Conservation (phyloP, 2,329 filamentous ascomycete species). For the Neonectria magnoliae region DNA sequence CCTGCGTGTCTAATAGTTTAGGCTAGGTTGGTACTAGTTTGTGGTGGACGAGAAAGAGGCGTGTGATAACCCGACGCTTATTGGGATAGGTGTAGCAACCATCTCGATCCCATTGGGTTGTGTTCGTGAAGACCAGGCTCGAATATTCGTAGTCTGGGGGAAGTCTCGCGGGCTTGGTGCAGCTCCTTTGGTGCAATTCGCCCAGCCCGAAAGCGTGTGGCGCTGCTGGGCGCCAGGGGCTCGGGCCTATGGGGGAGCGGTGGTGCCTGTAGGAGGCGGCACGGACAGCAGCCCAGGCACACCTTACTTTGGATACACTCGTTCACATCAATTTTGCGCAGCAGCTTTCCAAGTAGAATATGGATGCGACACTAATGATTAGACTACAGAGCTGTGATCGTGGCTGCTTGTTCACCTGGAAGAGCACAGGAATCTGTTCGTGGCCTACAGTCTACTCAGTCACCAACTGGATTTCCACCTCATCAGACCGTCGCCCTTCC, state of each 20-base stretch:
- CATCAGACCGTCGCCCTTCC: slow-evolving; percentile 2
- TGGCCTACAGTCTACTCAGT: no score
- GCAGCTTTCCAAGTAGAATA: no score
- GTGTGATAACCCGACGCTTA: background rate
- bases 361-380: no score
- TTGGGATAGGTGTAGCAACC: slow-evolving; percentile 4
- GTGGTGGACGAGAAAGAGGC: background rate
- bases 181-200: slow-evolving; percentile 11
- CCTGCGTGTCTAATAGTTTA: background rate
- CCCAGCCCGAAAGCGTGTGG: slow-evolving; percentile 12
- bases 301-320: background rate
- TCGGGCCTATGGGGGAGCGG: slow-evolving; percentile 11
- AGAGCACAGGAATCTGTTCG: no score
- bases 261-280: slow-evolving; percentile 17
- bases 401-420: no score
- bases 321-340: background rate
- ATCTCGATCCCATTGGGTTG: background rate
- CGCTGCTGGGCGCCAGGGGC: slow-evolving; percentile 16
- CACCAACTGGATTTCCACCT: background rate
- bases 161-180: background rate
- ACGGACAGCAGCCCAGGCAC: slow-evolving; percentile 1
- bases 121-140: background rate
- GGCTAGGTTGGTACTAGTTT: background rate
- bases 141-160: background rate
- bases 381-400: no score